These are phyloP conservation scores for Skeletonema grethae DNA, from an alignment of 108 stramenopile species.

Conservation along the genomic window DNA sequence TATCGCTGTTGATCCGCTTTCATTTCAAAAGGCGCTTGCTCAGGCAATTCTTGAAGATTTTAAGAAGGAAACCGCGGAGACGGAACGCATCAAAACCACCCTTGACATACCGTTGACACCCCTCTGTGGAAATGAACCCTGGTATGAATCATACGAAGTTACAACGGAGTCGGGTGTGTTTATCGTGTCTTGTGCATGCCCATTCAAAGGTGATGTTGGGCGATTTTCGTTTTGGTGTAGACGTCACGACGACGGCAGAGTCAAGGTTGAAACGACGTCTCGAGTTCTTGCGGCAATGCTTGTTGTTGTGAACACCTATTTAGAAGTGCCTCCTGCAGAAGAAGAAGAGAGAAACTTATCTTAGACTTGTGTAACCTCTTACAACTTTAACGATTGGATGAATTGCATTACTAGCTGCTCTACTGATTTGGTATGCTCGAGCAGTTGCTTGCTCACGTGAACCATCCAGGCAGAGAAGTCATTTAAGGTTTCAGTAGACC, in stretches of 20 bases:
- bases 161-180: neutral
- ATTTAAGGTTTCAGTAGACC: too few relatives aligned
- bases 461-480: too few relatives aligned
- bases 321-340: too few relatives aligned
- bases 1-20: neutral
- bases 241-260: neutral
- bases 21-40: constrained; percentile 16
- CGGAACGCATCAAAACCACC: constrained; percentile 6
- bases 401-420: too few relatives aligned
- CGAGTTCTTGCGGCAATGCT: constrained; percentile 16
- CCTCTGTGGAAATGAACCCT: neutral
- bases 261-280: constrained; percentile 1
- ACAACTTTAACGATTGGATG: too few relatives aligned
- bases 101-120: neutral
- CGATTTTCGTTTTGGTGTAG: constrained; percentile 12
- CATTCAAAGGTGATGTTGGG: neutral
- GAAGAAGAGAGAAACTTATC: too few relatives aligned
- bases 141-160: constrained; percentile 4
- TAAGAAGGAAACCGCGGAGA: constrained; percentile 8
- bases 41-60: neutral
- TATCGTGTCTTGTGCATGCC: constrained; percentile 13
- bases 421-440: too few relatives aligned
- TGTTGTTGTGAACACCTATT: constrained; percentile 6
- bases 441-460: too few relatives aligned
- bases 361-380: too few relatives aligned